phyloP scores from a whole-genome alignment of 2,329 filamentous ascomycete species.

The Aspergillus vadensis region DNA sequence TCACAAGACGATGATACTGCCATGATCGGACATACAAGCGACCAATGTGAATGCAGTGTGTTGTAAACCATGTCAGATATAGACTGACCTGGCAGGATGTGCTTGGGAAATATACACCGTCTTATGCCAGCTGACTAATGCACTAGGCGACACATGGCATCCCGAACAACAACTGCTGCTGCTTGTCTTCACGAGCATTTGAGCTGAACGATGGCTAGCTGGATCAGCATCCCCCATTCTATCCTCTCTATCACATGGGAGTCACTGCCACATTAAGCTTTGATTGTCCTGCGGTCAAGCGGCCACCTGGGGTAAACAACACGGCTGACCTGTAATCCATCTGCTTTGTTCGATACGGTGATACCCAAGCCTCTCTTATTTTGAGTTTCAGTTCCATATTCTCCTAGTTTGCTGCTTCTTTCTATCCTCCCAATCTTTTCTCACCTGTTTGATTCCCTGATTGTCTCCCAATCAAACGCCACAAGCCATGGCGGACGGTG shows the following conservation, averaged over 20 bases:
- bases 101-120: background rate
- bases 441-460: background rate
- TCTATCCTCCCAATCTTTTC: background rate
- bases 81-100: background rate
- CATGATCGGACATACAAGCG: too few species aligned
- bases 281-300: conserved; percentile 3
- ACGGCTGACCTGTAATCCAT: conserved; percentile 1
- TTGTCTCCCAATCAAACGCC: background rate
- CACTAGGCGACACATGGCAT: conserved; percentile 17
- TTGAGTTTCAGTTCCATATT: conserved; percentile 3
- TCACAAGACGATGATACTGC: too few species aligned
- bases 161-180: conserved; percentile 3
- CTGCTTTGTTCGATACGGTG: conserved; percentile 14
- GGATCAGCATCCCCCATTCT: conserved; percentile 1
- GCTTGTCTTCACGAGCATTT: conserved; percentile 9
- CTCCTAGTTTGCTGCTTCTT: background rate
- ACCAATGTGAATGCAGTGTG: too few species aligned
- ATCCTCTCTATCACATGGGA: conserved; percentile 14
- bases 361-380: conserved; percentile 11
- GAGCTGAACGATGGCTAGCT: conserved; percentile 9
- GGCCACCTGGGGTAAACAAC: background rate
- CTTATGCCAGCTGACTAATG: conserved; percentile 14
- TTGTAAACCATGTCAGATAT: background rate
- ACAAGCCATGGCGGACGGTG: conserved; percentile 38
- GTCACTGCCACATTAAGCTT: conserved; percentile 11